phyloP scores from a whole-genome alignment of 2,329 filamentous ascomycete genomes.

The Colletotrichum filicis region DNA sequence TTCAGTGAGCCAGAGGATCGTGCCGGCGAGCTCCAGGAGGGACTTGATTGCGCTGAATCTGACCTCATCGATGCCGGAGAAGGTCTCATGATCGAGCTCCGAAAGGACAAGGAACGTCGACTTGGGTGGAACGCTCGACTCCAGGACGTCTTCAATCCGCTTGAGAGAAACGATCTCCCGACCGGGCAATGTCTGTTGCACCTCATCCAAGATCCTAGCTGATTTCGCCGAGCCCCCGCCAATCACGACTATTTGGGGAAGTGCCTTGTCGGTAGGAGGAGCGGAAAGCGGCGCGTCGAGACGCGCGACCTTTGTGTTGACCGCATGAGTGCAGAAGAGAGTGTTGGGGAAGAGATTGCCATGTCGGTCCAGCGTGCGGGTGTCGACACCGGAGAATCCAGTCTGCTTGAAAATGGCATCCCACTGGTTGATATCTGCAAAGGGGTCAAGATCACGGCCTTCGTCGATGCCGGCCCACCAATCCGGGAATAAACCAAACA shows the following conservation, averaged over 20 bases:
- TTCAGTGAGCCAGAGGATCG: constrained; percentile 39
- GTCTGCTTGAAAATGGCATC: constrained; percentile 39
- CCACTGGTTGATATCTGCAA: constrained; percentile 40
- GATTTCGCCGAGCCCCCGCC: constrained; percentile 1
- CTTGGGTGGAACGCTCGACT: background rate
- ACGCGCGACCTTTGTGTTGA: background rate
- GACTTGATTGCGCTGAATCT: background rate
- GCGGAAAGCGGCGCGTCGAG: background rate
- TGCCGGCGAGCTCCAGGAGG: constrained; percentile 13
- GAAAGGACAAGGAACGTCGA: constrained; percentile 24
- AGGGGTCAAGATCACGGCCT: constrained; percentile 38
- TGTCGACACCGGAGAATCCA: constrained; percentile 38
- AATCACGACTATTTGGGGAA: background rate
- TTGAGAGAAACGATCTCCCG: background rate
- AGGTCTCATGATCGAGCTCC: constrained; percentile 37
- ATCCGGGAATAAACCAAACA: constrained; percentile 41
- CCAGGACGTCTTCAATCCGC: background rate
- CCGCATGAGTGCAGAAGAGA: constrained; percentile 11
- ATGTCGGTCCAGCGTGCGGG: background rate
- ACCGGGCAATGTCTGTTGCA: background rate
- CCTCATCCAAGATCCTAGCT: background rate
- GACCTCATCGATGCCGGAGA: constrained; percentile 40
- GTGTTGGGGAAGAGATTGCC: constrained; percentile 16
- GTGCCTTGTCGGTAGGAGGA: background rate
- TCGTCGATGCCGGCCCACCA: constrained; percentile 44